Evolutionary conservation across 2,329 filamentous ascomycete species (phyloP), one percentile per base, ranked within the genome.

Genomic region (Aureobasidium pullulans): DNA sequence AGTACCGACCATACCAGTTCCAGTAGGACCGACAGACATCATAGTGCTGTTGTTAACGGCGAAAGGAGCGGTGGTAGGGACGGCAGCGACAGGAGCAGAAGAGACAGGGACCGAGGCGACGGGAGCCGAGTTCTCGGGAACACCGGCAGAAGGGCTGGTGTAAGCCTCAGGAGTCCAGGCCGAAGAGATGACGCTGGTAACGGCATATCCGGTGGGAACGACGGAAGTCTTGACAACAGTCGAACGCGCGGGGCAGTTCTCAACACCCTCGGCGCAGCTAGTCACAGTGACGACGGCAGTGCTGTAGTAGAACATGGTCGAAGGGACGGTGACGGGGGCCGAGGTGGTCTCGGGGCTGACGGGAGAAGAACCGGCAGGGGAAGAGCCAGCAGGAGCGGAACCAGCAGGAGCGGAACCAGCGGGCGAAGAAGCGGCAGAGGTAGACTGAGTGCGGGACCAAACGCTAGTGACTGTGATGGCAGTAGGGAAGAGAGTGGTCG

Each of bases 211-310:
- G 10, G 47, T 47, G 16, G 49, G 36, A 15, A 60, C 32, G 3
- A 48, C 31, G 3, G 36, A 46, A n/a, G 46, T 47, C 23, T 16
- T 1, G 39, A 52, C 31, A 10, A 52, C 29, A 28, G 37, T 50
- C n/a, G 42, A 43, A 1, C 53, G 69, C 72, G 63, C 46, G 1
- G 46, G 46, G 46, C 46, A 48, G 46, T 48, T 48, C 28, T 67
- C 62, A 34, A 66, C 68, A 29, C 68, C 68, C 52, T 64, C 66
- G 29, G 70, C 69, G 64, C 71, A 73, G 64, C 71, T 67, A 61
- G 67, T 70, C 63, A 73, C 63, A 31, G 73, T 75, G 59, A 73
- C 66, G 29, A 56, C 15, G 23, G 42, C n/a, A 44, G 58, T 62
- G 44, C 53, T 53, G 60, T 60, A 60, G 49, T 34, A 44, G 54